Conservation (phyloP, 2,329 filamentous ascomycete species). For the Botrytis sinoallii region DNA sequence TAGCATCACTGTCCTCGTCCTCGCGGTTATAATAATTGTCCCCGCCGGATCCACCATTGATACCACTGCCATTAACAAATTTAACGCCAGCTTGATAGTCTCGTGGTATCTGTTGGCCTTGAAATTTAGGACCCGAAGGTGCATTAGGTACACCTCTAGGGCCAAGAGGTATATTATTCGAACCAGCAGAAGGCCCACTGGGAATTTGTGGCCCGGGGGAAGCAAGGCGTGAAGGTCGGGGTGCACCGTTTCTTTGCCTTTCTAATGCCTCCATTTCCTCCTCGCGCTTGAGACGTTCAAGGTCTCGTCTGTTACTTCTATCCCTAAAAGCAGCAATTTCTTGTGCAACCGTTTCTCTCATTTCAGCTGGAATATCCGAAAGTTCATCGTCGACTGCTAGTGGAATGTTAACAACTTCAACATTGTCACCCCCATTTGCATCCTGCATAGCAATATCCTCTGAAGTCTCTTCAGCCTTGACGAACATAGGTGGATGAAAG, state of each 20-base stretch:
- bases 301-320: constrained; percentile 79
- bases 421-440: constrained; percentile 56
- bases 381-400: constrained; percentile 87
- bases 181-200: constrained; percentile 57
- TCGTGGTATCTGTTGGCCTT: constrained; percentile 60
- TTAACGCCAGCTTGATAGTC: constrained; percentile 74
- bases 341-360: constrained; percentile 89
- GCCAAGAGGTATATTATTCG: constrained; percentile 75
- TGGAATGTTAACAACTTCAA: constrained; percentile 87
- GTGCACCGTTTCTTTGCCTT: constrained; percentile 66
- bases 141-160: constrained; percentile 71
- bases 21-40: constrained; percentile 59
- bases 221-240: constrained; percentile 63
- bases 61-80: constrained; percentile 77
- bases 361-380: constrained; percentile 90
- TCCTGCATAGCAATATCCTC: constrained; percentile 71
- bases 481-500: constrained; percentile 60
- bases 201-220: constrained; percentile 59
- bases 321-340: constrained; percentile 96
- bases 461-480: constrained; percentile 53
- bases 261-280: constrained; percentile 91
- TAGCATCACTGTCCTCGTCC: constrained; percentile 83
- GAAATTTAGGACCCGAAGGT: constrained; percentile 67
- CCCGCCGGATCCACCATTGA: constrained; percentile 52
- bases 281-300: constrained; percentile 82